These are phyloP conservation scores for Coemansia sp. DNA, from an alignment of 192 early-diverging fungal species.

Conservation along the genomic window DNA sequence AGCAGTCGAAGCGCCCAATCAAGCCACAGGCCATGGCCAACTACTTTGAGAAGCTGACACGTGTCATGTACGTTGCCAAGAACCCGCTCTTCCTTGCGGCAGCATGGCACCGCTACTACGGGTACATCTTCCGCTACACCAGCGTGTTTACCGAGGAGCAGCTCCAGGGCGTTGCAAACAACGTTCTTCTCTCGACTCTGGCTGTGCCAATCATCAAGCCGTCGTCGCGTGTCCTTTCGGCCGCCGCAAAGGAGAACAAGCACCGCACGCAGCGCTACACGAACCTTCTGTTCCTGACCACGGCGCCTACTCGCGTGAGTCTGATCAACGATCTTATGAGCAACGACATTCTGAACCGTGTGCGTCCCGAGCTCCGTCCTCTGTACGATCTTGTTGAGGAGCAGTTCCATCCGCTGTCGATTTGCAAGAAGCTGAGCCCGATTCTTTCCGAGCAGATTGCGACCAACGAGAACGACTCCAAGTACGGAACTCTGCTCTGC, in stretches of 20 bases:
- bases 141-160: slow-evolving; percentile 85
- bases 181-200: slow-evolving; percentile 91
- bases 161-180: slow-evolving; percentile 85
- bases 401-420: slow-evolving; percentile 97
- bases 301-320: slow-evolving; percentile 83
- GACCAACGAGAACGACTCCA: slow-evolving; percentile 73
- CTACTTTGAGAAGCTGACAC: slow-evolving; percentile 98
- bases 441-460: slow-evolving; percentile 70
- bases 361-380: slow-evolving; percentile 86
- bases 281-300: slow-evolving; percentile 81
- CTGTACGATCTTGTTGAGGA: slow-evolving; percentile 97
- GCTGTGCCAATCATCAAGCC: slow-evolving; percentile 95
- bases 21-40: slow-evolving; percentile 96
- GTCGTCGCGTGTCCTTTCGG: slow-evolving; percentile 68
- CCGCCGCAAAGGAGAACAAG: slow-evolving; percentile 79
- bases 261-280: slow-evolving; percentile 77
- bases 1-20: slow-evolving; percentile 87
- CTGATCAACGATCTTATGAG: slow-evolving; percentile 89
- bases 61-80: slow-evolving; percentile 95
- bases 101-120: slow-evolving; percentile 91
- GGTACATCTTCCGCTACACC: slow-evolving; percentile 71
- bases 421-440: slow-evolving; percentile 95
- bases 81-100: slow-evolving; percentile 99
- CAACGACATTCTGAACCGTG: slow-evolving; percentile 83
- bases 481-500: slow-evolving; percentile 93